Conservation (phyloP, 495 filamentous ascomycete species). For the Cryomyces minteri region DNA sequence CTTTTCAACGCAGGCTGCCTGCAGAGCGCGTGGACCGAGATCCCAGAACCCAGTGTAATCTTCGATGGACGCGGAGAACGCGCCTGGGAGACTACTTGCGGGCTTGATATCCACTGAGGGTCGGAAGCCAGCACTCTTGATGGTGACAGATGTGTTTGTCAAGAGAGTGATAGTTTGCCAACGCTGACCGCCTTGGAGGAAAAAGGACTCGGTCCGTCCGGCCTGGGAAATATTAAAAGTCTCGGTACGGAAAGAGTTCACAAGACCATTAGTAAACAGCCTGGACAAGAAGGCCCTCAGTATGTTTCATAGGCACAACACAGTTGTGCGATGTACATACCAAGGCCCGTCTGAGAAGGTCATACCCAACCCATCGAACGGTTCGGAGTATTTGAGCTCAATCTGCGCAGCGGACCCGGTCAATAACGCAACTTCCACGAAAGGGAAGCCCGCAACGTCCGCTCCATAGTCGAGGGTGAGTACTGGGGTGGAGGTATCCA, state of each 20-base stretch:
- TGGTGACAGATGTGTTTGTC: constrained; percentile 2
- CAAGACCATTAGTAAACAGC: constrained; percentile 3
- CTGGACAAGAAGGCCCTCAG: too few species aligned
- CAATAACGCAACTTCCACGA: constrained; percentile 1
- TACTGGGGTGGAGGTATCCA: background rate
- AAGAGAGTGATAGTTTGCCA: constrained; percentile 8
- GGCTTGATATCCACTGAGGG: background rate
- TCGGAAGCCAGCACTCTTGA: constrained; percentile 1
- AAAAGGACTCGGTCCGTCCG: constrained; percentile 1
- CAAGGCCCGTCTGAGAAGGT: constrained; percentile 2
- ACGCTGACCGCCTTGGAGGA: constrained; percentile 8
- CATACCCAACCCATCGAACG: background rate
- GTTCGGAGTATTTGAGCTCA: constrained; percentile 6
- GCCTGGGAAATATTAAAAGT: constrained; percentile 4
- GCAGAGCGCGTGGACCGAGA: constrained; percentile 3
- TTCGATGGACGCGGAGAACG: constrained; percentile 1
- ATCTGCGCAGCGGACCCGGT: constrained; percentile 1
- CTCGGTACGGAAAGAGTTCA: constrained; percentile 4
- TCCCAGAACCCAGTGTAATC: constrained; percentile 5
- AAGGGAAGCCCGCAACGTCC: constrained; percentile 7
- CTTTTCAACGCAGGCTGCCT: constrained; percentile 4
- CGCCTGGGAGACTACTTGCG: background rate
- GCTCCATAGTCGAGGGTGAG: constrained; percentile 6
- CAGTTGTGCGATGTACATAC: too few species aligned
- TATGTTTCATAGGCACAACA: too few species aligned